Conservation (phyloP, 2,329 filamentous ascomycete species). For the Fusarium brachygibbosum region DNA sequence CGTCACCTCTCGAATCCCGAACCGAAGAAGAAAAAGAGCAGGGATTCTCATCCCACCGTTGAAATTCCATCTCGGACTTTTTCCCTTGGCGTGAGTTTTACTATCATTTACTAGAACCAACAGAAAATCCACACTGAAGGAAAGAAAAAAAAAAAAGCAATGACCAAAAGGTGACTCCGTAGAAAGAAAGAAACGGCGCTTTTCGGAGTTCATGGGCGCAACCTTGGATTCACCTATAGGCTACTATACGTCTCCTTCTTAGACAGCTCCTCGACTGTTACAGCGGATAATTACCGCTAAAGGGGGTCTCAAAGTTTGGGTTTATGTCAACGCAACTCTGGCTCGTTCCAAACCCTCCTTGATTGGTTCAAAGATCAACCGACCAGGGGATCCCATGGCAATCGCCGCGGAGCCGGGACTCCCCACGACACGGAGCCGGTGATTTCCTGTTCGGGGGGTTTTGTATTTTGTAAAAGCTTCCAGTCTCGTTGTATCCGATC, state of each 20-base stretch:
- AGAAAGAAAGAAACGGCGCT: background rate
- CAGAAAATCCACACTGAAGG: background rate
- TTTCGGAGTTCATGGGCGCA: background rate
- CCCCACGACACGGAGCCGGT: conserved; percentile 33
- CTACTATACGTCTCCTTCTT: background rate
- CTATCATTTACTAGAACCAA: background rate
- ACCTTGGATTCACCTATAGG: background rate
- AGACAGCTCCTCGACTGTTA: background rate
- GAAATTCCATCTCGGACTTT: conserved; percentile 9
- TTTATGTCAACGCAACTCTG: conserved; percentile 10
- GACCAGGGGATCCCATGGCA: background rate
- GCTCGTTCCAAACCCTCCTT: background rate
- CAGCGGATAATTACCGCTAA: background rate
- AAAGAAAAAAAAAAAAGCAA: background rate
- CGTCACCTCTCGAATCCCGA: conserved; percentile 2
- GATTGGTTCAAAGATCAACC: background rate
- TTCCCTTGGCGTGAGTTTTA: background rate
- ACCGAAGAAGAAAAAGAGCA: background rate
- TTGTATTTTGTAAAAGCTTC: background rate
- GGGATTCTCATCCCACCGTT: conserved; percentile 13
- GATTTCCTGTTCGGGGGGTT: conserved; percentile 13
- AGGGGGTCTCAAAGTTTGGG: background rate
- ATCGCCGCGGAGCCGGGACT: conserved; percentile 31
- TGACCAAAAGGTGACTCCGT: background rate
- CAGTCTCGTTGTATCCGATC: conserved; percentile 8